These are phyloP conservation scores for Hypoxylon sp. DNA, from an alignment of 2,329 filamentous ascomycete species.

Conservation along the genomic window DNA sequence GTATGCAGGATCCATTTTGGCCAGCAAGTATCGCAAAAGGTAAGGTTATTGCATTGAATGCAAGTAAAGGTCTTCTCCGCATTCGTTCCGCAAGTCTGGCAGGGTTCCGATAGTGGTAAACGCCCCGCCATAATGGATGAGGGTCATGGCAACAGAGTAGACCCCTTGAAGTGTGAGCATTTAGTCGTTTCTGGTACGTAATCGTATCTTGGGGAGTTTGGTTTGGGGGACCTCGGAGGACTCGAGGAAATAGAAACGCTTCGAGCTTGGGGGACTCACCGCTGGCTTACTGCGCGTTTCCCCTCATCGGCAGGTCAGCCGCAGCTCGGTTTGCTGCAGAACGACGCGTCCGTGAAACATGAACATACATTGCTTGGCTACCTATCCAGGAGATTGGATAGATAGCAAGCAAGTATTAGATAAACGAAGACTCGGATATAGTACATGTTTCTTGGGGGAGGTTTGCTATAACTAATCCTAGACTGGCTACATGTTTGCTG, in stretches of 20 bases:
- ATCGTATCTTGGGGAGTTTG: slow-evolving; percentile 24
- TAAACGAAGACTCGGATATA: slow-evolving; percentile 5
- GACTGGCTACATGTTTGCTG: not conserved
- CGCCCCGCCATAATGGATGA: slow-evolving; percentile 32
- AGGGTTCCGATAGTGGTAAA: slow-evolving; percentile 40
- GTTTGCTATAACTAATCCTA: not conserved
- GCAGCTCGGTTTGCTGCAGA: slow-evolving; percentile 28
- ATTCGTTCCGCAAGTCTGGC: slow-evolving; percentile 44
- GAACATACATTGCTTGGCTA: slow-evolving; percentile 22
- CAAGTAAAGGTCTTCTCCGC: slow-evolving; percentile 44
- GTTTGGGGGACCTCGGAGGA: slow-evolving; percentile 28
- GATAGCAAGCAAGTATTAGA: slow-evolving; percentile 15
- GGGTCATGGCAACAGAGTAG: slow-evolving; percentile 27
- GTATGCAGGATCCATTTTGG: slow-evolving; percentile 45
- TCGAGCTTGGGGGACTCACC: slow-evolving; percentile 21
- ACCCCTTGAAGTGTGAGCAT: slow-evolving; percentile 29
- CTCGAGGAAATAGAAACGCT: slow-evolving; percentile 15
- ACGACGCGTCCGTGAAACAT: slow-evolving; percentile 24
- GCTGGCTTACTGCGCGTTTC: slow-evolving; percentile 21
- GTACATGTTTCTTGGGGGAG: not conserved
- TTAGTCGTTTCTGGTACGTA: slow-evolving; percentile 38
- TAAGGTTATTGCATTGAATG: slow-evolving; percentile 47
- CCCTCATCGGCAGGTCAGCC: slow-evolving; percentile 34
- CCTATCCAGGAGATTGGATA: slow-evolving; percentile 11
- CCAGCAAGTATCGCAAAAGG: slow-evolving; percentile 47